These are phyloP conservation scores for Pisolithus albus DNA, from an alignment of 768 basidiomycete species.

Conservation along the genomic window DNA sequence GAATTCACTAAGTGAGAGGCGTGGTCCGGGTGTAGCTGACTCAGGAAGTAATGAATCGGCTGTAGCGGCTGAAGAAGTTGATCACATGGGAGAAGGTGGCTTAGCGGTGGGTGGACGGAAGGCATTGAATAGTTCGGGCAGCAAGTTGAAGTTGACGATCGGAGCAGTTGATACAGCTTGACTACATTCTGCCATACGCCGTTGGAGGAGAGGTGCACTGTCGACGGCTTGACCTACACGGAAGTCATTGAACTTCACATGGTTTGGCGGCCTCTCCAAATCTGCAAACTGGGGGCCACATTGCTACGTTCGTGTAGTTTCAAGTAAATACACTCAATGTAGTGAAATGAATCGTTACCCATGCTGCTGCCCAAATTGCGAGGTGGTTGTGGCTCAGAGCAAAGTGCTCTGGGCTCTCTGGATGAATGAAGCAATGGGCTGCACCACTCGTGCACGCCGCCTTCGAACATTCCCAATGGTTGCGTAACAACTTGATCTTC, in stretches of 20 bases:
- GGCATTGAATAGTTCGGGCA: neutral
- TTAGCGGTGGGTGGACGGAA: neutral
- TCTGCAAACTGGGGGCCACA: neutral
- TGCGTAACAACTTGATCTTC: conserved; percentile 1
- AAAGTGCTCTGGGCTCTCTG: neutral
- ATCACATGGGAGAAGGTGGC: neutral
- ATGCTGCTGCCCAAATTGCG: conserved; percentile 1
- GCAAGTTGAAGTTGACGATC: neutral
- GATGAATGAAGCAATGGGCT: conserved; percentile 1
- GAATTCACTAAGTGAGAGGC: neutral
- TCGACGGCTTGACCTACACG: neutral
- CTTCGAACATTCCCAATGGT: neutral
- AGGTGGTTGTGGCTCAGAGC: conserved; percentile 2
- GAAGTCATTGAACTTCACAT: neutral
- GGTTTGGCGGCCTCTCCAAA: neutral
- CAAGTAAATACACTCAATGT: neutral
- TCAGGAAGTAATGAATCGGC: neutral
- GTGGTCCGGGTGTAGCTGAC: neutral
- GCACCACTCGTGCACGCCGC: neutral
- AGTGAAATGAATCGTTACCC: neutral
- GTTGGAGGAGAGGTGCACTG: neutral
- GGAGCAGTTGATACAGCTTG: neutral
- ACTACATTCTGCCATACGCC: neutral
- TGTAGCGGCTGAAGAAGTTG: neutral
- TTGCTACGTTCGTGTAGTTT: neutral